A percentile compares a stretch with the other conserved stretches of the same genome.
These are phyloP conservation scores for Colletotrichum noveboracense DNA, from an alignment of 2,329 filamentous ascomycete species.

Conservation along the genomic window DNA sequence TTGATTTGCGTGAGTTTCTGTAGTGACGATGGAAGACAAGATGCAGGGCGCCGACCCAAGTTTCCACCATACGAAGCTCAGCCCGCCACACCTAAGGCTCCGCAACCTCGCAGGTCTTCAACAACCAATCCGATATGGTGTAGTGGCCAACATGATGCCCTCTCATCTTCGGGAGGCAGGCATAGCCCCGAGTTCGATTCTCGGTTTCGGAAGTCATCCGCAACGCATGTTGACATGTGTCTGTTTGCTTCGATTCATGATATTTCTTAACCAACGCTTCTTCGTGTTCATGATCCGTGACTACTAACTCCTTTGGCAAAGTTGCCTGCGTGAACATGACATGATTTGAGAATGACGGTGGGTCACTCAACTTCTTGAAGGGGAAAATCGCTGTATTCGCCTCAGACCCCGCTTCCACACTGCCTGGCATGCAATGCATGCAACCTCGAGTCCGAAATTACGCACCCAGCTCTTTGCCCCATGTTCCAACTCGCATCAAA, in stretches of 20 bases:
- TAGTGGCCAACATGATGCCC: background rate
- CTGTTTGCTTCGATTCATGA: background rate
- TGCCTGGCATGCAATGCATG: background rate
- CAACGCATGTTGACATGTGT: background rate
- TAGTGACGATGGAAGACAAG: background rate
- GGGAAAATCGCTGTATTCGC: background rate
- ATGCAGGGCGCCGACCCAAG: background rate
- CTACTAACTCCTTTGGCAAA: background rate
- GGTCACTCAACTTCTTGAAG: background rate
- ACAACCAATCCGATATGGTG: background rate
- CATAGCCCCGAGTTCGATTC: background rate
- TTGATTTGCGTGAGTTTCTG: accelerated
- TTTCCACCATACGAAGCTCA: background rate
- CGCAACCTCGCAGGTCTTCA: background rate
- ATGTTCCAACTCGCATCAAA: background rate
- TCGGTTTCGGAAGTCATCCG: background rate
- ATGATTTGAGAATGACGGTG: background rate
- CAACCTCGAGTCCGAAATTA: background rate
- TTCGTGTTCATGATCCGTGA: accelerated
- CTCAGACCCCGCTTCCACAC: background rate
- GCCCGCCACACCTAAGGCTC: background rate
- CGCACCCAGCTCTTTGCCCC: background rate
- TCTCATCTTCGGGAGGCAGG: background rate
- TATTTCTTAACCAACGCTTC: accelerated
- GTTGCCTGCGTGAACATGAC: background rate